Conservation (phyloP, 148 eudicot species). For the Cornus kousa region DNA sequence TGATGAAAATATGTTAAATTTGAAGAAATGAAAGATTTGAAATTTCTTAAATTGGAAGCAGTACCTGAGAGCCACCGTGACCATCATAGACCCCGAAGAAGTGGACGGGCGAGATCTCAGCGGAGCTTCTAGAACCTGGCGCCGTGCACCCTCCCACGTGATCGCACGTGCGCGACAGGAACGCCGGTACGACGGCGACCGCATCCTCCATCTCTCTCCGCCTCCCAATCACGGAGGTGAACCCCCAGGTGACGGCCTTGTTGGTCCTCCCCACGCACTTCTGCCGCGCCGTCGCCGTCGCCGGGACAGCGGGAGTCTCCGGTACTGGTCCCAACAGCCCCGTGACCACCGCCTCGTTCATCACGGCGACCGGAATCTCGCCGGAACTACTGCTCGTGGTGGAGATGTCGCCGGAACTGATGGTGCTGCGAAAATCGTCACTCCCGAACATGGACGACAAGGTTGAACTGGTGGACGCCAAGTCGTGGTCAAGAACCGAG, state of each 20-base stretch:
- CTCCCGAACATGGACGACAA: conserved; percentile 15
- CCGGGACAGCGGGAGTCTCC: background rate
- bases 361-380: conserved; percentile 31
- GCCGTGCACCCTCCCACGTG: conserved; percentile 61
- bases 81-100: conserved; percentile 89
- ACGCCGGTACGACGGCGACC: conserved; percentile 52
- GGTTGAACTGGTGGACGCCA: conserved; percentile 12
- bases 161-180: conserved; percentile 42
- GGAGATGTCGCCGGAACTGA: conserved; percentile 27
- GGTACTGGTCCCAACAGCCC: background rate
- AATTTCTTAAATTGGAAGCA: background rate
- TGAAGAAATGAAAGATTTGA: no score
- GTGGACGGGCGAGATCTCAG: conserved; percentile 42
- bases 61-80: conserved; percentile 82
- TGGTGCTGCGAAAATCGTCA: conserved; percentile 17
- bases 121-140: conserved; percentile 32
- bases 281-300: conserved; percentile 11
- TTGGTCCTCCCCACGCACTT: conserved; percentile 52
- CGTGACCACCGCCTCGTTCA: background rate
- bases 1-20: no score
- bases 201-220: conserved; percentile 88
- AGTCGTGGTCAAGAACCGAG: background rate
- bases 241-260: conserved; percentile 57
- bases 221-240: conserved; percentile 61
- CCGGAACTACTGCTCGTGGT: conserved; percentile 40